Base-by-base conservation (phyloP, 768 basidiomycete genomes). In the Sarcodon aspratus region DNA sequence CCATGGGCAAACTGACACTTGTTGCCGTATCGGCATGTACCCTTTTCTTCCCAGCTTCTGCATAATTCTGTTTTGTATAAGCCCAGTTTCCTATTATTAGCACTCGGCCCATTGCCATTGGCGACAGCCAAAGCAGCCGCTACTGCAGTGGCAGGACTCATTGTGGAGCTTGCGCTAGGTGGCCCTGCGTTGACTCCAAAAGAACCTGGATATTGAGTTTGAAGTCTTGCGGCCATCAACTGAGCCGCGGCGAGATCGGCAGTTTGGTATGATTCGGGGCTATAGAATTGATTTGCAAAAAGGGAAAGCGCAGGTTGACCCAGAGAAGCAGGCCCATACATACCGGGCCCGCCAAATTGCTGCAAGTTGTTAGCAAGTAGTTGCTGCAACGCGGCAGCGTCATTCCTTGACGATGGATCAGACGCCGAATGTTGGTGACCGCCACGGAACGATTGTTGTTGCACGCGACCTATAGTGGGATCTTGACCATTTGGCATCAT, bases 1-100 rank as follows among this genome's bases (percentile, higher is more conserved):
- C 91, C 92, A 60, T 94, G 91, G 21, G 91, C 91, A 61, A 94
- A 94, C 63, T 94, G 91, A 60, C 91, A 94, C 66, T 93, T 93
- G 45, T 79, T 64, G 6, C 85, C 87, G 56, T 94, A 94, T 33
- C 91, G 75, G 61, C 89, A 92, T 12, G 78, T 66, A 2, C 87
- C 87, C 61, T 92, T 92, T 67, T 92, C 89, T 62, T 92, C 89
- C 89, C 90, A 92, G 61, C 90, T 93, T 53, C 85, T 71, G 64
- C 90, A 92, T 44, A 92, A 55, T 62, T 91, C 85, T 0, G 91
- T 93, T 71, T 94, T 94, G 72, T 94, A 94, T 44, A 94, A 61
- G 13, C 86, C 88, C 21, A 92, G 66, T 69, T 94, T 94, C 57
- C 91, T 76, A 61, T 94, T 94, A 67, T 93, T 93, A 9, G 89